Conservation (phyloP, 805 yeast genomes). For the Priceomyces melissophilus region DNA sequence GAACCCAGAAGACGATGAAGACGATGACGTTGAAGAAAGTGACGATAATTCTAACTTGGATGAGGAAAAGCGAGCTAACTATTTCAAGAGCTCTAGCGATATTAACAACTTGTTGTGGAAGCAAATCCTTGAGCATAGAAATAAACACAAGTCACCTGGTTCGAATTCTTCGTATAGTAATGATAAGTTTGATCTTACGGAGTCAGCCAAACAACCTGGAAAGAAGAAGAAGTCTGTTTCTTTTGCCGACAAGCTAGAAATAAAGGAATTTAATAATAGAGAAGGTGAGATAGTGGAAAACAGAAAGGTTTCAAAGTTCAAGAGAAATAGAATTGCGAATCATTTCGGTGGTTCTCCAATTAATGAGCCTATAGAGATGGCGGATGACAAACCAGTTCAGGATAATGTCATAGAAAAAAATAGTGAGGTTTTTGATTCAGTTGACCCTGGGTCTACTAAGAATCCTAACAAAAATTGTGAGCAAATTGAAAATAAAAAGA, state of each 20-base stretch:
- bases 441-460: too few relatives aligned
- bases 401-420: too few relatives aligned
- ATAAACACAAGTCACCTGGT: constrained; percentile 1
- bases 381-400: neutral
- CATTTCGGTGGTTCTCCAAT: neutral
- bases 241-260: constrained; percentile 50
- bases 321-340: constrained; percentile 9
- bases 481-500: too few relatives aligned
- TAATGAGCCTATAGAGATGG: neutral
- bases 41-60: constrained; percentile 21
- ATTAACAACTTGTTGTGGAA: constrained; percentile 34
- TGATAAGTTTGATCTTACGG: neutral
- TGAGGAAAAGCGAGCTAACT: constrained; percentile 15
- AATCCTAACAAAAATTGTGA: too few relatives aligned
- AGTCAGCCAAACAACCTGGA: neutral
- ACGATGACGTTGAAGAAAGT: constrained; percentile 26
- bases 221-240: constrained; percentile 43
- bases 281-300: constrained; percentile 17
- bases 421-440: too few relatives aligned
- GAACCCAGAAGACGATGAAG: constrained; percentile 23
- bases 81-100: constrained; percentile 9
- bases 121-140: constrained; percentile 32
- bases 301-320: constrained; percentile 18
- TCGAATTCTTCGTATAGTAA: neutral
- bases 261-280: constrained; percentile 57